Base-by-base conservation (phyloP, 1,139 yeast species). In the Kurtzmaniella quercitrusa region DNA sequence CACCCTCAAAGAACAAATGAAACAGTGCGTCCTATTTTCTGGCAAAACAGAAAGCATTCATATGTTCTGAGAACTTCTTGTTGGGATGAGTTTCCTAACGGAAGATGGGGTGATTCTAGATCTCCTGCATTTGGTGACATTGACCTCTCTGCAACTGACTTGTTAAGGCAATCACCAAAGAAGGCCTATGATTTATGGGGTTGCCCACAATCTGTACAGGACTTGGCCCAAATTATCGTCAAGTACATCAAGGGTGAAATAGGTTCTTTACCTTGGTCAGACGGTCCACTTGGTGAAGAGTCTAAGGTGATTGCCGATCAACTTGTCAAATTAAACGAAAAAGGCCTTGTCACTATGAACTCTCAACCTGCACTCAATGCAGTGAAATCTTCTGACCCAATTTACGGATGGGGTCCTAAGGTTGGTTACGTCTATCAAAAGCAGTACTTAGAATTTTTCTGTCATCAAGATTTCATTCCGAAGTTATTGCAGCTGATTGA, bases 361-460 rank as follows among this genome's bases (percentile, higher is more conserved):
- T 91, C 97, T 5, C 98, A 93, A 65, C 96, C 98, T n/a, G 82
- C 93, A 36, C 80, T 91, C 42, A 88, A 89, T 60, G 95, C 96
- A 5, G 74, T 78, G 22, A 73, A 71, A 45, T 88, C 96, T 16
- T 73, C 74, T 41, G 88, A 91, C 60, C 72, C 79, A 20, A 67
- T 80, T 12, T 82, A 79, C 54, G 98, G 98, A 7, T 93, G 98
- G 98, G 98, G 98, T 28, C 98, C 98, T 34, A 74, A 77, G 48
- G 82, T 87, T 59, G 98, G 98, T 3, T 86, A 82, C 58, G 95
- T 91, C 42, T 91, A 87, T 65, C 98, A 93, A 63, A 91, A 91
- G 63, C 95, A 93, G 55, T 91, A 89, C 59, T 68, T 91, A 51
- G 98, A 91, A 60, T 80, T 91, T 50, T 71, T 91, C 56, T 74